Evolutionary conservation across 176 grass and related monocot genomes (phyloP).

Genomic region (Oryza punctata): DNA sequence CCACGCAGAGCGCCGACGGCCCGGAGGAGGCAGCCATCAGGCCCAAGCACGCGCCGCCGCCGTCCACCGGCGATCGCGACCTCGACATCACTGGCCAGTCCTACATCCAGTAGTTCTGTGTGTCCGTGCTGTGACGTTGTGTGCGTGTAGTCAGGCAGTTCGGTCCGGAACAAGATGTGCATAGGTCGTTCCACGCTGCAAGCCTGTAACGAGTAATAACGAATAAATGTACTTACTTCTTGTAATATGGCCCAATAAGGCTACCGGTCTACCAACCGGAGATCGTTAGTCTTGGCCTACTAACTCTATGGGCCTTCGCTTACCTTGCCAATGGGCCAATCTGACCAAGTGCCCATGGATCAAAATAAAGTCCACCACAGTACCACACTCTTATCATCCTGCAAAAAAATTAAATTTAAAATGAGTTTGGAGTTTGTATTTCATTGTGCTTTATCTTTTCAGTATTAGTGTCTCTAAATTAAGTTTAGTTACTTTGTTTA

Average conservation of each 20-base stretch:
- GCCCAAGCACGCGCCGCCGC: conserved; percentile 59
- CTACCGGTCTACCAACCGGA: neutral
- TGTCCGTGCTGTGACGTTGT: neutral
- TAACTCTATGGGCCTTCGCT: neutral
- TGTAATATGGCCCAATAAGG: too few species aligned
- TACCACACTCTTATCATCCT: too few species aligned
- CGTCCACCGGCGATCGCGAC: conserved; percentile 79
- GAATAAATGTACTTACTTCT: neutral
- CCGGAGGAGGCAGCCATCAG: conserved; percentile 24
- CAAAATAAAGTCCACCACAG: too few species aligned
- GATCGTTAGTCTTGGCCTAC: neutral
- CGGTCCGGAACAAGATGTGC: neutral
- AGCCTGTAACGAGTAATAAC: neutral
- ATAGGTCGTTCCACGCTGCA: neutral
- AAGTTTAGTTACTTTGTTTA: too few species aligned
- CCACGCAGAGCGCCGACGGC: conserved; percentile 75
- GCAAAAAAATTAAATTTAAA: too few species aligned
- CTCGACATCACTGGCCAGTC: conserved; percentile 86
- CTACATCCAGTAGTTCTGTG: conserved; percentile 70
- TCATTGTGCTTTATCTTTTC: too few species aligned
- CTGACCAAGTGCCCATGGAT: too few species aligned
- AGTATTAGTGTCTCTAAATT: too few species aligned
- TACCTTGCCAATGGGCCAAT: too few species aligned
- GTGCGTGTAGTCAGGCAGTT: neutral
- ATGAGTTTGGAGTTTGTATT: too few species aligned